Base-by-base conservation (phyloP, 2,329 filamentous ascomycete species). In the Tolypocladium ovalisporum region DNA sequence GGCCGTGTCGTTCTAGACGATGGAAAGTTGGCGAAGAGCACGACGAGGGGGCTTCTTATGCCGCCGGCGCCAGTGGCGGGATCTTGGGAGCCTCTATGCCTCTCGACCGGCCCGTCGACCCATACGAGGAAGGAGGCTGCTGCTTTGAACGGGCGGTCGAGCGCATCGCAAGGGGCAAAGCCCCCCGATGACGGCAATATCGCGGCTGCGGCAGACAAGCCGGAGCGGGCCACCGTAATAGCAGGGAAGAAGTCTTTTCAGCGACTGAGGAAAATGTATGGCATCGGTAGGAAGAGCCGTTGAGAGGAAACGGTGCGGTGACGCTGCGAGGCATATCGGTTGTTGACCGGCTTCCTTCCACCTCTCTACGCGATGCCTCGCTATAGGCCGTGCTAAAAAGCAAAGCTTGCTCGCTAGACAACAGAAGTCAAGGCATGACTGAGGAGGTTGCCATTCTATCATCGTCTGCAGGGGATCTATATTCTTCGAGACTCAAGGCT, bases 31-130 rank as follows among this genome's bases (percentile, higher is more conserved):
- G 6, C 9, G 12, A 29, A 19, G 0, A 34, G 9, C 47, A 4
- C 15, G 65, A 2, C 61, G 63, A 68, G 36, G 65, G 67, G 4
- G 64, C 64, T 9, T 57, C 9, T 68, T 4, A 66, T 67, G 34
- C 61, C 66, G 2, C 67, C 68, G 3, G 62, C 65, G 1, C 67
- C 68, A 0, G 47, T 59, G 1, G n/a, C 62, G 3, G 61, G 64
- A n/a, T 36, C 49, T 5, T 19, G 57, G 8, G 65, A 42, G 3
- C 27, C 29, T 2, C 40, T 22, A 3, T 57, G 27, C 8, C 36
- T 58, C 3, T 27, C 27, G 1, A 9, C 2, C 1, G 47, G 19
- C 19, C 8, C 29, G 2, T 17, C 4, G 10, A 4, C 4, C n/a
- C 19, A 8, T 13, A 19, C 10, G 1, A n/a, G 19, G 19, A 52